Conservation (phyloP, 441 rosid genomes). For the Populus hybrid region DNA sequence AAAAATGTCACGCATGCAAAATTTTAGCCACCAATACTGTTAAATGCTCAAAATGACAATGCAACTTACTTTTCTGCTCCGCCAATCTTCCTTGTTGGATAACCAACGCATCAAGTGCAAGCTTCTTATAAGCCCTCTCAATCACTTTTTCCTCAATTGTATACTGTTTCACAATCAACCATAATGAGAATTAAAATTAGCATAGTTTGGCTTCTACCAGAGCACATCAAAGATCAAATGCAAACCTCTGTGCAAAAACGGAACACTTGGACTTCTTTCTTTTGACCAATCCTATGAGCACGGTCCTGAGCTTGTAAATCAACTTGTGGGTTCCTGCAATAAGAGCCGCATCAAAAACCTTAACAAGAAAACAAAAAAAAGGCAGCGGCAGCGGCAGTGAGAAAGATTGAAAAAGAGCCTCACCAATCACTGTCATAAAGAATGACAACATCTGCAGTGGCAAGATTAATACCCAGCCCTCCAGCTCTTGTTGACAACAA, state of each 20-base stretch:
- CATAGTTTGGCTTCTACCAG: slow-evolving; percentile 7
- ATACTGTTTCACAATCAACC: slow-evolving; percentile 57
- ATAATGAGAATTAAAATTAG: slow-evolving; percentile 15
- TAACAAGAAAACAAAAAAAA: background rate
- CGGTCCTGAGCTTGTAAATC: slow-evolving; percentile 99
- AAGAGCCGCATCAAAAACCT: slow-evolving; percentile 24
- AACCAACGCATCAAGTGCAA: slow-evolving; percentile 97
- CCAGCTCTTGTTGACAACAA: slow-evolving; percentile 99
- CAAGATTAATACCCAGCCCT: slow-evolving; percentile 99
- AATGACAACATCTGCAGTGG: slow-evolving; percentile 99
- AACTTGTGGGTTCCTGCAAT: slow-evolving; percentile 95
- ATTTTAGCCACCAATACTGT: background rate
- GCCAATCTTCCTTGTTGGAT: slow-evolving; percentile 99
- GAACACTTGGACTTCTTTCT: slow-evolving; percentile 99
- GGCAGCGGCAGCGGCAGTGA: slow-evolving; percentile 9
- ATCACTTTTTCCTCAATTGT: slow-evolving; percentile 99
- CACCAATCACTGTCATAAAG: slow-evolving; percentile 99
- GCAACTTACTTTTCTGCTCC: slow-evolving; percentile 86
- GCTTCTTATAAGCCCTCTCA: slow-evolving; percentile 98
- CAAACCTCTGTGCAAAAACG: slow-evolving; percentile 97
- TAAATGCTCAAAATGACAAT: slow-evolving; percentile 12
- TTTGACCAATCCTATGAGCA: slow-evolving; percentile 99
- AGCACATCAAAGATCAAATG: slow-evolving; percentile 14
- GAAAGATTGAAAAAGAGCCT: slow-evolving; percentile 22
- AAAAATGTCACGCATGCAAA: slow-evolving; percentile 2